These are phyloP conservation scores for Aspergillus aculeatus DNA, from an alignment of 2,329 filamentous ascomycete genomes.

Conservation along the genomic window DNA sequence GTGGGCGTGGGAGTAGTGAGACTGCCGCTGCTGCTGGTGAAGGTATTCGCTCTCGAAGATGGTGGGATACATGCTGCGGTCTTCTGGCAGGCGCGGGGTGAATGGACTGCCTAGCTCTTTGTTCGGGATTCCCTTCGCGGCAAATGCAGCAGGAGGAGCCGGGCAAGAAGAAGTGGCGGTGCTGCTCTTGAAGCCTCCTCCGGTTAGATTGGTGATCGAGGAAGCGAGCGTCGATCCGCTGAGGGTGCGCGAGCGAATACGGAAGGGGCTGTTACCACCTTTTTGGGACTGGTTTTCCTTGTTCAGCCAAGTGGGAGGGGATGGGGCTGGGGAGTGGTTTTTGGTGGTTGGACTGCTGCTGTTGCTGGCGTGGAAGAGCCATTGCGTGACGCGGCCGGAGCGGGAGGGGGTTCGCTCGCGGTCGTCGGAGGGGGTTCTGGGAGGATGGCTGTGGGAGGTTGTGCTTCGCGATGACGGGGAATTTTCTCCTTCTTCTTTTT, in stretches of 20 bases:
- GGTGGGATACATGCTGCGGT: slow-evolving; percentile 15
- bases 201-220: slow-evolving; percentile 25
- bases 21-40: slow-evolving; percentile 13
- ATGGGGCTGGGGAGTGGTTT: slow-evolving; percentile 12
- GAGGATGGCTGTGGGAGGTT: slow-evolving; percentile 4
- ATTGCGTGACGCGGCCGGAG: slow-evolving; percentile 31
- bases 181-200: background rate
- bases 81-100: slow-evolving; percentile 12
- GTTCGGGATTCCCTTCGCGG: slow-evolving; percentile 1
- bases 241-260: slow-evolving; percentile 31
- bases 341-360: background rate
- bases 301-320: background rate
- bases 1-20: background rate
- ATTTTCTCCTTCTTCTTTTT: background rate
- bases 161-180: slow-evolving; percentile 23
- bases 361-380: slow-evolving; percentile 29
- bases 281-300: slow-evolving; percentile 19
- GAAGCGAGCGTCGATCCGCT: slow-evolving; percentile 38
- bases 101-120: slow-evolving; percentile 5
- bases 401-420: slow-evolving; percentile 19
- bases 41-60: slow-evolving; percentile 15
- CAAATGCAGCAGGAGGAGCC: slow-evolving; percentile 13
- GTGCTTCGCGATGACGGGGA: slow-evolving; percentile 1
- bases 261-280: slow-evolving; percentile 18
- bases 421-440: slow-evolving; percentile 7